phyloP scores from a whole-genome alignment of 169 alveolate species.

The Eimeria tenella region DNA sequence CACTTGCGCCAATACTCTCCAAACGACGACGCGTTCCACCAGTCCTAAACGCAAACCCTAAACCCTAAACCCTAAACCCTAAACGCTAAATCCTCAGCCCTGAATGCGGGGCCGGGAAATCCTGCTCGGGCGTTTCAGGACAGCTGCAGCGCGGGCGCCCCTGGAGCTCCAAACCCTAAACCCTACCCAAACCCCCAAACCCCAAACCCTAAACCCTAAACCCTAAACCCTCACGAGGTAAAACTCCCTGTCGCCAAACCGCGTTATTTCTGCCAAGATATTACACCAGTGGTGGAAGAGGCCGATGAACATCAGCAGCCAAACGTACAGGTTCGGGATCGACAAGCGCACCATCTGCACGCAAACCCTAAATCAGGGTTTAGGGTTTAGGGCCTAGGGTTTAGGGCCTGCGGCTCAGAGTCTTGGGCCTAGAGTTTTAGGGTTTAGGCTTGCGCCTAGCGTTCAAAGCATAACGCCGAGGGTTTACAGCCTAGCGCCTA shows the following conservation, averaged over 20 bases:
- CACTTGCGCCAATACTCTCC: conserved; percentile 96
- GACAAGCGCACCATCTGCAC: conserved; percentile 90
- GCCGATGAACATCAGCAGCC: conserved; percentile 94
- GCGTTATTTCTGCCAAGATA: conserved; percentile 94
- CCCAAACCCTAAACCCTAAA: neutral
- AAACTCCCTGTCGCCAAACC: conserved; percentile 96
- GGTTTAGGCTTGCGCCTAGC: neutral
- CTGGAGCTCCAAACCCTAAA: neutral
- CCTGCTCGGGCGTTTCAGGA: neutral
- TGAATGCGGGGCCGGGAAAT: neutral
- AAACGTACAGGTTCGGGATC: conserved; percentile 94
- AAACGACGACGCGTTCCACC: conserved; percentile 96
- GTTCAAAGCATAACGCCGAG: neutral
- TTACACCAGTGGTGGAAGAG: conserved; percentile 95
- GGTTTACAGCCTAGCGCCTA: neutral
- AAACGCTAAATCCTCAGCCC: neutral
- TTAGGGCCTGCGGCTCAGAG: neutral
- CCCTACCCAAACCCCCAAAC: neutral
- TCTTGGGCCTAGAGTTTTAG: conserved; percentile 1
- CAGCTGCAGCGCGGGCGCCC: neutral
- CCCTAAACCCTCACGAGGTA: conserved; percentile 85
- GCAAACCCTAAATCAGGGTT: neutral
- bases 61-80: neutral
- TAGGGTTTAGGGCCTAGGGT: conserved; percentile 44
- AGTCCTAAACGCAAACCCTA: conserved; percentile 85